Conservation (phyloP, 352 stramenopile species). For the Blastocystis sp. region DNA sequence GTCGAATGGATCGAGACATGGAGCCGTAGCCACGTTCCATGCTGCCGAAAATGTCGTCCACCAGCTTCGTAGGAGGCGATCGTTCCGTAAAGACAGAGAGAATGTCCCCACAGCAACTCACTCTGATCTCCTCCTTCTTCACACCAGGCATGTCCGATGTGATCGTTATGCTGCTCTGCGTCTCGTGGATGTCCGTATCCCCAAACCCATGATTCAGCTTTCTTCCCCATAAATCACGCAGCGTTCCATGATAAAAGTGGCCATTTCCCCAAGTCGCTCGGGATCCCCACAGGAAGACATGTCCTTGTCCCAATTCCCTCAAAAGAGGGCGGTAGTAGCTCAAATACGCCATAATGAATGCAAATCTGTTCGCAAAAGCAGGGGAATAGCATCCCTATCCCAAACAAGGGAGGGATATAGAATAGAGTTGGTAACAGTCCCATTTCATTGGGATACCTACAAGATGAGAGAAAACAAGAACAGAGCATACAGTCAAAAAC, state of each 20-base stretch:
- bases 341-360: conserved; percentile 29
- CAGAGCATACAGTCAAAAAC: too few relatives aligned
- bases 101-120: conserved; percentile 11
- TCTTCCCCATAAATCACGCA: conserved; percentile 56
- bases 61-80: not conserved
- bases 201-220: conserved; percentile 38
- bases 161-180: not conserved
- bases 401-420: not conserved
- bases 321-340: conserved; percentile 53
- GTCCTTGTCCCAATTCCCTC: conserved; percentile 18
- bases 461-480: too few relatives aligned
- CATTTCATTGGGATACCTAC: not conserved
- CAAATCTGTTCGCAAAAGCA: not conserved
- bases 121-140: conserved; percentile 5
- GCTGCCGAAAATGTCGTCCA: conserved; percentile 34
- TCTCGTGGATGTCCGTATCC: conserved; percentile 52
- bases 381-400: not conserved
- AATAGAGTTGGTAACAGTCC: not conserved
- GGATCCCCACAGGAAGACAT: not conserved
- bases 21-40: conserved; percentile 34
- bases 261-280: conserved; percentile 8
- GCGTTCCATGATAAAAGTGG: conserved; percentile 15
- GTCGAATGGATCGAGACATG: conserved; percentile 17
- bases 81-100: conserved; percentile 12
- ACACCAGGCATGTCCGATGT: conserved; percentile 36